Evolutionary conservation across 805 yeast genomes (phyloP).

Genomic region (Osmozyma mogii): DNA sequence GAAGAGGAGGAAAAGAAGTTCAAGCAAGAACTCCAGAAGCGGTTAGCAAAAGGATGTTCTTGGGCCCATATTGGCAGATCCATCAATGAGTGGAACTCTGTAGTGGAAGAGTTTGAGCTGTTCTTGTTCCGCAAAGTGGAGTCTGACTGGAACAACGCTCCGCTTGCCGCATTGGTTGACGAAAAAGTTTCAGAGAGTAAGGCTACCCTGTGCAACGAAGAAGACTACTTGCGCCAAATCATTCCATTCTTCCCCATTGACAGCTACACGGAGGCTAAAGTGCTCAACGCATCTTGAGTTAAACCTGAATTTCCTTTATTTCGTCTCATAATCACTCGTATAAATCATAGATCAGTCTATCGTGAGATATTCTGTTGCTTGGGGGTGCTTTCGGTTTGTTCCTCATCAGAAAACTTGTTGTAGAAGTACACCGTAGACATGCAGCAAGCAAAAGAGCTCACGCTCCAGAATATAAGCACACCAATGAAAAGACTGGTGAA

Average conservation of each 20-base stretch:
- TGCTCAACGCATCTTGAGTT: not conserved
- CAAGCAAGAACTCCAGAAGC: not conserved
- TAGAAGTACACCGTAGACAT: constrained; percentile 14
- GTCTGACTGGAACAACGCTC: constrained; percentile 9
- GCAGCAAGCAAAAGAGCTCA: constrained; percentile 24
- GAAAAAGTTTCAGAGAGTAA: constrained; percentile 6
- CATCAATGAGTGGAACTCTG: constrained; percentile 43
- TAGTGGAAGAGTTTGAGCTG: constrained; percentile 39
- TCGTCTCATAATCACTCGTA: no score
- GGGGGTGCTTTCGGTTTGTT: no score
- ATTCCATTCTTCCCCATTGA: constrained; percentile 35
- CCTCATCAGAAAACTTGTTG: no score
- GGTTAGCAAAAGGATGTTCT: no score
- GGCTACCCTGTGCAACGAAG: no score
- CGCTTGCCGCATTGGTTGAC: constrained; percentile 3
- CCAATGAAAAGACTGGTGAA: constrained; percentile 27
- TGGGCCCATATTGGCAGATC: constrained; percentile 36
- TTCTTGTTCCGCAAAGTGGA: constrained; percentile 25
- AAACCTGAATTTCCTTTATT: no score
- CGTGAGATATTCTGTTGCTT: no score
- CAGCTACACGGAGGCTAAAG: constrained; percentile 3
- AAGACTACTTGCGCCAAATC: constrained; percentile 26
- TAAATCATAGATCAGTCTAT: no score
- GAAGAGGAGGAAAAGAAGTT: constrained; percentile 4
- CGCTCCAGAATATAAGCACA: constrained; percentile 28